A percentile compares a stretch with the other conserved stretches of the same genome.
These are phyloP conservation scores for Asterochloris sp. DNA, from an alignment of 139 green algal genomes.

Conservation along the genomic window DNA sequence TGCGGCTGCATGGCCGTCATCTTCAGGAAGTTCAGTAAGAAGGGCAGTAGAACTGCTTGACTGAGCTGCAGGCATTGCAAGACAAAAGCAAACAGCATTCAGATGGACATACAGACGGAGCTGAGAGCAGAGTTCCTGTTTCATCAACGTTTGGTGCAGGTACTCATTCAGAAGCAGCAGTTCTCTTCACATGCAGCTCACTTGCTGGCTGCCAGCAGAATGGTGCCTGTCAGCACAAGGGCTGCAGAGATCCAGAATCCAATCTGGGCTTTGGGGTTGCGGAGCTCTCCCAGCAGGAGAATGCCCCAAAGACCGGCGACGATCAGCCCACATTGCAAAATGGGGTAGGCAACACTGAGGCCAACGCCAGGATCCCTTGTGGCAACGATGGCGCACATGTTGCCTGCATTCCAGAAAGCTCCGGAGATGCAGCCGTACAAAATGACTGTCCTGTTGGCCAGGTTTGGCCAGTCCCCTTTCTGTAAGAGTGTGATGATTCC, in stretches of 20 bases:
- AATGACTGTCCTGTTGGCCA: neutral
- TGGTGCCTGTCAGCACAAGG: conserved; percentile 20
- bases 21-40: too few relatives aligned
- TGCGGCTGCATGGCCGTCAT: too few relatives aligned
- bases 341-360: conserved; percentile 35
- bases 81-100: too few relatives aligned
- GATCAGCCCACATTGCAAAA: conserved; percentile 46
- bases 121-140: too few relatives aligned
- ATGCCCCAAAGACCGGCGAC: conserved; percentile 50
- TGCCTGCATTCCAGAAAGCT: conserved; percentile 31
- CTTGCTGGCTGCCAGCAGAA: conserved; percentile 28
- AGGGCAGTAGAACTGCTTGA: too few relatives aligned
- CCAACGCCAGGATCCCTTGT: conserved; percentile 26
- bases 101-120: too few relatives aligned
- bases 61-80: too few relatives aligned
- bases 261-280: neutral
- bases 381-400: conserved; percentile 31
- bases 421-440: conserved; percentile 31
- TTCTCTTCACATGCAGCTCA: neutral
- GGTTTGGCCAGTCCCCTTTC: neutral
- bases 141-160: too few relatives aligned
- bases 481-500: neutral
- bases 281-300: conserved; percentile 36
- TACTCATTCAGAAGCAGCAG: too few relatives aligned
- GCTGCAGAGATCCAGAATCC: conserved; percentile 23